Evolutionary conservation across 257 asterid species (phyloP).

Genomic region (Lithospermum erythrorhizon): DNA sequence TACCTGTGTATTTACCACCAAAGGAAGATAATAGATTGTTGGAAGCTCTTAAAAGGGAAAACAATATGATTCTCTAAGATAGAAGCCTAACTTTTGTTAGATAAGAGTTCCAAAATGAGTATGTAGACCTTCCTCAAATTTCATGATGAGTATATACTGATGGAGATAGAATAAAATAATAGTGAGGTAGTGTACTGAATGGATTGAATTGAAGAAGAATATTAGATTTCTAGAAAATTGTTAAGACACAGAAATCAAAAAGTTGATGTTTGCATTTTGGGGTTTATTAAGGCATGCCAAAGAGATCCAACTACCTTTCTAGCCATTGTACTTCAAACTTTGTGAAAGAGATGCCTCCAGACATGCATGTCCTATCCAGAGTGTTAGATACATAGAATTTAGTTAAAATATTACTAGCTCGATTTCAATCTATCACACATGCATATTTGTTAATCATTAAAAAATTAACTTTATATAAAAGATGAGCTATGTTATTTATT

Average conservation of each 20-base stretch:
- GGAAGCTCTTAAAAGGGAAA: not conserved
- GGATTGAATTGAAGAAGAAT: slow-evolving; percentile 23
- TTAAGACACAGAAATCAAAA: slow-evolving; percentile 61
- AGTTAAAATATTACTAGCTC: not conserved
- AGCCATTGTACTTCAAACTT: slow-evolving; percentile 37
- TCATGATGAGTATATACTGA: slow-evolving; percentile 18
- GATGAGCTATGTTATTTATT: no score
- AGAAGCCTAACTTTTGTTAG: slow-evolving; percentile 7
- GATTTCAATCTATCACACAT: no score
- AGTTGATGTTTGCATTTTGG: slow-evolving; percentile 26
- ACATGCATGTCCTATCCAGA: slow-evolving; percentile 43
- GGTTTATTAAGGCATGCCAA: slow-evolving; percentile 62
- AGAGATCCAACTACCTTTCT: slow-evolving; percentile 51
- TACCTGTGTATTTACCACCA: slow-evolving; percentile 4
- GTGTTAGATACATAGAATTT: slow-evolving; percentile 14
- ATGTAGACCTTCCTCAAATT: slow-evolving; percentile 6
- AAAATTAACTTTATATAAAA: no score
- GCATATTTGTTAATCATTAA: no score
- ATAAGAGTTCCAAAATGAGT: not conserved
- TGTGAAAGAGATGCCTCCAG: slow-evolving; percentile 61
- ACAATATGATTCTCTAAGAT: not conserved
- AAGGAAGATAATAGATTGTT: not conserved
- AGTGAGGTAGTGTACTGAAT: slow-evolving; percentile 3
- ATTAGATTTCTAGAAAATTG: slow-evolving; percentile 20
- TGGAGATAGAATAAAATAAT: slow-evolving; percentile 10